These are phyloP conservation scores for Termitomyces sp. DNA, from an alignment of 768 basidiomycete genomes.

Conservation along the genomic window DNA sequence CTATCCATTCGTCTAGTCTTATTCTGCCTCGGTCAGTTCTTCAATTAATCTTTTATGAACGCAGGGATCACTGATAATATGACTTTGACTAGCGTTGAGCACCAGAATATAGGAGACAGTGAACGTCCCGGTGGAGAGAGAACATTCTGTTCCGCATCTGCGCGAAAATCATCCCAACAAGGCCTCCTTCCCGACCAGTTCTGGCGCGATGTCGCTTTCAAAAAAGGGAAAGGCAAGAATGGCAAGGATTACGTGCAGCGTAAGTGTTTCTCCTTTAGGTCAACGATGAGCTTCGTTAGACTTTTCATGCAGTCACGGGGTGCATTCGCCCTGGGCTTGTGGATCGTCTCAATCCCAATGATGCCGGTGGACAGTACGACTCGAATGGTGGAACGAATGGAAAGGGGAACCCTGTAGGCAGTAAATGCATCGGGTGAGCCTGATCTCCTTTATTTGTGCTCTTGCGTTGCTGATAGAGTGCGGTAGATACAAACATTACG, in stretches of 20 bases:
- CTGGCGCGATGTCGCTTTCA: slow-evolving; percentile 44
- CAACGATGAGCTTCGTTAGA: neutral
- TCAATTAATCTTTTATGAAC: neutral
- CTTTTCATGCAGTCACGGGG: slow-evolving; percentile 38
- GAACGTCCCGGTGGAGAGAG: slow-evolving; percentile 48
- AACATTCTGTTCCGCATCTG: slow-evolving; percentile 45
- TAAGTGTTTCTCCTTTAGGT: slow-evolving; percentile 17
- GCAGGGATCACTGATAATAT: neutral
- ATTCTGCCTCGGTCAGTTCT: slow-evolving; percentile 36
- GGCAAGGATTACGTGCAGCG: slow-evolving; percentile 40
- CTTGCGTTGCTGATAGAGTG: neutral
- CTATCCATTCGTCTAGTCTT: slow-evolving; percentile 26
- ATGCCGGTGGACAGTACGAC: slow-evolving; percentile 54
- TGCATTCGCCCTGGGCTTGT: slow-evolving; percentile 42
- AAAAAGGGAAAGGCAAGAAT: slow-evolving; percentile 31
- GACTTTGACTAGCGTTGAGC: slow-evolving; percentile 24
- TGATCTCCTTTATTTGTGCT: neutral
- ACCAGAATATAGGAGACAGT: slow-evolving; percentile 50
- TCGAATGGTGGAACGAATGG: slow-evolving; percentile 47
- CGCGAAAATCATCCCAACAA: slow-evolving; percentile 32
- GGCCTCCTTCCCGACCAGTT: slow-evolving; percentile 41
- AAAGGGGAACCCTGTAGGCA: slow-evolving; percentile 44
- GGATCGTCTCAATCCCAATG: slow-evolving; percentile 38
- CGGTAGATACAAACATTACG: slow-evolving; percentile 49
- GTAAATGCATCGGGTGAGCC: slow-evolving; percentile 15